Base-by-base conservation (phyloP, 2,329 filamentous ascomycete species). In the Botrytis deweyae region DNA sequence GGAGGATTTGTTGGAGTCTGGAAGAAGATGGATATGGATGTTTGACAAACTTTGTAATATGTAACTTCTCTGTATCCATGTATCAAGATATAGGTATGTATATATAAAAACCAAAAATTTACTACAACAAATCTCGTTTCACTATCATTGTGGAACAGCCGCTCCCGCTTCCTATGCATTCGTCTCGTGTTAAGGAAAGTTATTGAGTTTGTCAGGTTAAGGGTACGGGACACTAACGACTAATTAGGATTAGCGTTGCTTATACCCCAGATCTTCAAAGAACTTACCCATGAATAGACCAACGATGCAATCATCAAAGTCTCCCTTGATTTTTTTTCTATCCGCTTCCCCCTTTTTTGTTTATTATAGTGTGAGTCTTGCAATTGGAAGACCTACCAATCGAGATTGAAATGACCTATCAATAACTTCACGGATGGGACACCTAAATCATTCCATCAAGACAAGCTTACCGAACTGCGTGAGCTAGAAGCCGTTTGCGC, bases 1-100 rank as follows among this genome's bases (percentile, higher is more conserved):
- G 86, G 86, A 62, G 86, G 86, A 4, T 88, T 88, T 76, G 80
- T 88, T 68, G 86, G 83, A 2, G 77, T 87, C 46, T 88, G 78
- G 77, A 76, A 75, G 29, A 77, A 74, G 52, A 78, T 77, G 38
- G 70, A 74, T 20, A 20, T 70, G n/a, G 9, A 29, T 22, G 72
- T 70, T 36, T 62, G 42, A 63, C n/a, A 55, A 20, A n/a, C 18
- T 10, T 29, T 29, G 46, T 61, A 68, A 59, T 55, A 22, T 66
- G n/a, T n/a, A 59, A 25, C 33, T 16, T 20, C 10, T 18, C 5
- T 46, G 38, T 22, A 63, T 16, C n/a, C 29, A 12, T 20, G 20
- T 52, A 71, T 12, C 44, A 70, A 70, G 33, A 44, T 9, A 58
- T 44, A 66, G 25, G 42, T 25, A 49, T 36, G 42, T 25, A 49